Evolutionary conservation across 2,329 filamentous ascomycete genomes (phyloP).

Genomic region (Fusarium sororula): DNA sequence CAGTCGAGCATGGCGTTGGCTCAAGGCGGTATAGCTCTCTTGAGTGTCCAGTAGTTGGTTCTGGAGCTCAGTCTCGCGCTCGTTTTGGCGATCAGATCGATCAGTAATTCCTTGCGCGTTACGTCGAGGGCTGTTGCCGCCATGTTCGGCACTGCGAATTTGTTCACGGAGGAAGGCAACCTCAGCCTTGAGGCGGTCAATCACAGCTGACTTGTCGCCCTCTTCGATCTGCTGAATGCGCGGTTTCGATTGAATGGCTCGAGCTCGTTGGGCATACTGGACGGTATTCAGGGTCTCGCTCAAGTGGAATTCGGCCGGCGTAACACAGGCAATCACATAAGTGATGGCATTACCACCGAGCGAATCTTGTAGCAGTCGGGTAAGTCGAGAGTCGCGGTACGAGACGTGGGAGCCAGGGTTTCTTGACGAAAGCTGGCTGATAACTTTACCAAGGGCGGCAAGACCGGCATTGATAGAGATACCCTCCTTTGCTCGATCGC

Average conservation of each 20-base stretch:
- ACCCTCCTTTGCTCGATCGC: slow-evolving; percentile 92
- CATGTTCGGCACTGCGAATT: slow-evolving; percentile 77
- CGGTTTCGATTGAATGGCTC: slow-evolving; percentile 96
- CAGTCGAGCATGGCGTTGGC: slow-evolving; percentile 91
- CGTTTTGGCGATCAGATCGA: slow-evolving; percentile 79
- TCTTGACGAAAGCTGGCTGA: slow-evolving; percentile 94
- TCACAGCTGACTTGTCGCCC: slow-evolving; percentile 90
- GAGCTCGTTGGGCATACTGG: slow-evolving; percentile 94
- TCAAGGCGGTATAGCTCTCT: slow-evolving; percentile 92
- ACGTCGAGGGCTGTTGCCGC: slow-evolving; percentile 64
- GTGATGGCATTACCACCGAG: slow-evolving; percentile 97
- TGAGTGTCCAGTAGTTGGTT: slow-evolving; percentile 92
- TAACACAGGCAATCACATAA: slow-evolving; percentile 99
- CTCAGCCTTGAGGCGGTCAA: slow-evolving; percentile 92
- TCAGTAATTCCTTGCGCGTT: slow-evolving; percentile 67
- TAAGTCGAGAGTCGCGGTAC: slow-evolving; percentile 97
- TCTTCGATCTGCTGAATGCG: slow-evolving; percentile 95
- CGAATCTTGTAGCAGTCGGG: slow-evolving; percentile 93
- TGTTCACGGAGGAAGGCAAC: slow-evolving; percentile 94
- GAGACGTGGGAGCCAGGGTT: slow-evolving; percentile 90
- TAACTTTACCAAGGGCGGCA: slow-evolving; percentile 95
- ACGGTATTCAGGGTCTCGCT: slow-evolving; percentile 98
- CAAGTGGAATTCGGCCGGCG: slow-evolving; percentile 93
- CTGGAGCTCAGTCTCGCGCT: slow-evolving; percentile 89
- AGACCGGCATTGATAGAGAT: slow-evolving; percentile 98